Evolutionary conservation across 352 stramenopile genomes (phyloP), one percentile per base, ranked within the genome.

Genomic region (Phytophthora palmivora): DNA sequence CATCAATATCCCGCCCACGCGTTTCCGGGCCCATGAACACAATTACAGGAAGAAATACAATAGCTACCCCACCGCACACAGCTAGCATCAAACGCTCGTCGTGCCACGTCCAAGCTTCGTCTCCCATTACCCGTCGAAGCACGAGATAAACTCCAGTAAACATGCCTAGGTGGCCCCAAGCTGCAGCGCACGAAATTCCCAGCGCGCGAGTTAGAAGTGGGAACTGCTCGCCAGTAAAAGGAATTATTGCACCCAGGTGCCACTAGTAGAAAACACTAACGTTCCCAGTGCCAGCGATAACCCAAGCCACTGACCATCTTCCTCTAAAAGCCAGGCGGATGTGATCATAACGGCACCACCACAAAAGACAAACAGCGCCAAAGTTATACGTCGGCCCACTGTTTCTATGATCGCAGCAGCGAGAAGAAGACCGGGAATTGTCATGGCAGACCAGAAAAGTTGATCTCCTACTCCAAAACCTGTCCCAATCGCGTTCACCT

Each of bases 151-250:
- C 58, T 28, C 76, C 76, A 19, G 64, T 37, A 43, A 83, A 79
- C 46, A 76, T 78, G 9, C 74, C 76, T 4, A 82, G 52, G 38
- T 82, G 67, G 7, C 74, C 70, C 33, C 69, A 74, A 8, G 61
- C 74, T 18, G 65, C 50, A 11, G 77, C 48, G 37, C 68, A 77
- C 10, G 68, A 74, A 24, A 82, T 71, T 15, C 74, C 77, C 22
- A 84, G 45, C 8, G 74, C 69, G 39, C 77, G 70, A 21, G 79
- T 76, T 32, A 82, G 66, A 12, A 82, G 66, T 14, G 72, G 69
- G 24, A 82, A 86, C 43, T 80, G 72, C 46, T 86, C 76, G 15
- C 71, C 72, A 1, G 76, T 83, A 44, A 76, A 82, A 6, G 65
- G 49, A 22, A 69, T 73, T 22, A 84, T 52, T 15, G 62, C 56